phyloP scores from a whole-genome alignment of 495 filamentous ascomycete genomes.

The Neurospora sp. region DNA sequence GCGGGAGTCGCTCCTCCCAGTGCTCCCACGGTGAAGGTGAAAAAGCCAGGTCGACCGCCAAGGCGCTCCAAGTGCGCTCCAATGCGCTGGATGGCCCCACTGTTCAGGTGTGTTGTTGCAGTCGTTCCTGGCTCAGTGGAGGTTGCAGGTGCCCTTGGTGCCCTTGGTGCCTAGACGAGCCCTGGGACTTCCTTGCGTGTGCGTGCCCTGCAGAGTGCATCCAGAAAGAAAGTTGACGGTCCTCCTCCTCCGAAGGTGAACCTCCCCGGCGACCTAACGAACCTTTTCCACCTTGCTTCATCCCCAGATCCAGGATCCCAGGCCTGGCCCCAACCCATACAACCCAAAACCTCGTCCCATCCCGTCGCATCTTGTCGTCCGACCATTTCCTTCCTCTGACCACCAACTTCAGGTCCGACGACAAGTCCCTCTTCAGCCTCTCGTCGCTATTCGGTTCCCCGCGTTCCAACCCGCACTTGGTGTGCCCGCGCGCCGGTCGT shows the following conservation, averaged over 20 bases:
- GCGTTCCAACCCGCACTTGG: not conserved
- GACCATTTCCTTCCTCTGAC: not conserved
- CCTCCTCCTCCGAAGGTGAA: not conserved
- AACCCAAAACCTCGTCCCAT: constrained; percentile 11
- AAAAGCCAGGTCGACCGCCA: not conserved
- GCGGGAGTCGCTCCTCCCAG: not conserved
- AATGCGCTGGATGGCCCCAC: not conserved
- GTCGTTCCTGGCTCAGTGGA: not conserved
- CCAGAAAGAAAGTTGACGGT: not conserved
- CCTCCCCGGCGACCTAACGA: constrained; percentile 7
- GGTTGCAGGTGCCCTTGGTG: not conserved
- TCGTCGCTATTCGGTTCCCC: constrained; percentile 4
- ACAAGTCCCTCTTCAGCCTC: not conserved
- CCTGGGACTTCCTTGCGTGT: not conserved
- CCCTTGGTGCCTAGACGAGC: not conserved
- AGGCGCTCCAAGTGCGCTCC: not conserved
- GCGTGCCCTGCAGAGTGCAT: not conserved
- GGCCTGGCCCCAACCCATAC: not conserved
- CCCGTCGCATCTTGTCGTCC: constrained; percentile 1
- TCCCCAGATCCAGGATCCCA: constrained; percentile 15
- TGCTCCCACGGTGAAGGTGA: not conserved
- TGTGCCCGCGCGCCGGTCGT: constrained; percentile 1
- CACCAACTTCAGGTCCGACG: not conserved
- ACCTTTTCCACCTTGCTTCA: constrained; percentile 7
- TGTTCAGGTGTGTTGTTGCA: not conserved